Conservation (phyloP, 768 basidiomycete species). For the Tylopilus subfusipes region DNA sequence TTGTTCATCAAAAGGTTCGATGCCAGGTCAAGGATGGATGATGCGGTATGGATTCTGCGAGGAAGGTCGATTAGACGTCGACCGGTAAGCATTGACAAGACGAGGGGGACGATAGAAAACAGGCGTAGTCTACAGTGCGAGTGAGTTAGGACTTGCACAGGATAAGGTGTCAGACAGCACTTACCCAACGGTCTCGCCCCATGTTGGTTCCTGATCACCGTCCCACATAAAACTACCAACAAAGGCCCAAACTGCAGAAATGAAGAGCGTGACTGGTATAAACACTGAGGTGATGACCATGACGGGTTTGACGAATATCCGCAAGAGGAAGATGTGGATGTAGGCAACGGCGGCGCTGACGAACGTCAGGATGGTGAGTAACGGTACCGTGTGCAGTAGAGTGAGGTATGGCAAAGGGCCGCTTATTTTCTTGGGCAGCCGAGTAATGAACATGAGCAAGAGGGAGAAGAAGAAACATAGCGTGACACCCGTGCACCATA, state of each 20-base stretch:
- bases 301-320: conserved; percentile 80
- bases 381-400: conserved; percentile 71
- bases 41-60: conserved; percentile 63
- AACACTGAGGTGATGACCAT: conserved; percentile 75
- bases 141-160: conserved; percentile 8
- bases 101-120: conserved; percentile 73
- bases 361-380: conserved; percentile 69
- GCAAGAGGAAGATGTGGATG: conserved; percentile 68
- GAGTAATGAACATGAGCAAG: conserved; percentile 59
- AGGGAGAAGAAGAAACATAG: conserved; percentile 61
- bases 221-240: conserved; percentile 72
- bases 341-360: conserved; percentile 71
- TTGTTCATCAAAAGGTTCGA: conserved; percentile 68
- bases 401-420: conserved; percentile 57
- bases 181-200: conserved; percentile 81
- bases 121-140: conserved; percentile 41
- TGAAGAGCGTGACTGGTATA: conserved; percentile 67
- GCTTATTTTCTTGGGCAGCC: conserved; percentile 34
- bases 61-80: conserved; percentile 71
- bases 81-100: conserved; percentile 65
- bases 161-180: conserved; percentile 22
- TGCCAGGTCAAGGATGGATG: conserved; percentile 53
- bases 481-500: conserved; percentile 59
- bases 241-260: conserved; percentile 80
- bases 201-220: conserved; percentile 55